A percentile compares a stretch with the other conserved stretches of the same genome.
Evolutionary conservation across 2,329 filamentous ascomycete genomes (phyloP).

Genomic region (Cladobotryum protrusum): DNA sequence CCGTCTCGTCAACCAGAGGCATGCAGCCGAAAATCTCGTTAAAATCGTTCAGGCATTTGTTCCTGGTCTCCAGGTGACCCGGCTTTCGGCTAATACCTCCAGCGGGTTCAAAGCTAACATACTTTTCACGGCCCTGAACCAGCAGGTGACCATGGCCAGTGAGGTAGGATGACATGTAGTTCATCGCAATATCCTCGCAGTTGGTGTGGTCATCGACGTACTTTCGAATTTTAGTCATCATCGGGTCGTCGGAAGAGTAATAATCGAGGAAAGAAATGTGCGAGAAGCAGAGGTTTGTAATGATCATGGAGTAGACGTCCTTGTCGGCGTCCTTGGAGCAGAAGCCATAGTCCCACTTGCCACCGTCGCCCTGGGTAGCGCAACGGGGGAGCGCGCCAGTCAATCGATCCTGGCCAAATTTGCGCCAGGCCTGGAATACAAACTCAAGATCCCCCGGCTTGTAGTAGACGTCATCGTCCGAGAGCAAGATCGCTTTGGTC

Average conservation of each 20-base stretch:
- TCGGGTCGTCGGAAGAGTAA: constrained; percentile 30
- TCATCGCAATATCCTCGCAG: constrained; percentile 36
- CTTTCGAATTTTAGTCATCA: constrained; percentile 25
- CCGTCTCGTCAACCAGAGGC: constrained; percentile 28
- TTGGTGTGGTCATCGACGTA: constrained; percentile 34
- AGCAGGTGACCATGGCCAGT: constrained; percentile 30
- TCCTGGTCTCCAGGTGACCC: constrained; percentile 28
- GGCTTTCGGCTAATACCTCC: constrained; percentile 28
- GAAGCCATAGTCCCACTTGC: constrained; percentile 26
- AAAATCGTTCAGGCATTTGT: constrained; percentile 30
- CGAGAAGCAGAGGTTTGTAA: constrained; percentile 33
- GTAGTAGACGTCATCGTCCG: constrained; percentile 23
- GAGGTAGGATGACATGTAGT: constrained; percentile 29
- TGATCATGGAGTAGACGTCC: constrained; percentile 29
- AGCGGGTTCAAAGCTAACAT: constrained; percentile 25
- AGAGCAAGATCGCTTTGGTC: constrained; percentile 21
- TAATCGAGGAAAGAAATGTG: constrained; percentile 34
- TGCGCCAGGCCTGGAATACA: constrained; percentile 21
- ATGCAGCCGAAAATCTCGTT: constrained; percentile 29
- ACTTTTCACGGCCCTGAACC: constrained; percentile 27
- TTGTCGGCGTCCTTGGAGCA: constrained; percentile 22
- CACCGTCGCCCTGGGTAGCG: constrained; percentile 18
- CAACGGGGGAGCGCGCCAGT: constrained; percentile 27
- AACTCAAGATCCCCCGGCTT: constrained; percentile 20
- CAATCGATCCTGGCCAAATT: constrained; percentile 12